Base-by-base conservation (phyloP, 1,284 basidiomycete genomes). In the Trichosporon sp. region DNA sequence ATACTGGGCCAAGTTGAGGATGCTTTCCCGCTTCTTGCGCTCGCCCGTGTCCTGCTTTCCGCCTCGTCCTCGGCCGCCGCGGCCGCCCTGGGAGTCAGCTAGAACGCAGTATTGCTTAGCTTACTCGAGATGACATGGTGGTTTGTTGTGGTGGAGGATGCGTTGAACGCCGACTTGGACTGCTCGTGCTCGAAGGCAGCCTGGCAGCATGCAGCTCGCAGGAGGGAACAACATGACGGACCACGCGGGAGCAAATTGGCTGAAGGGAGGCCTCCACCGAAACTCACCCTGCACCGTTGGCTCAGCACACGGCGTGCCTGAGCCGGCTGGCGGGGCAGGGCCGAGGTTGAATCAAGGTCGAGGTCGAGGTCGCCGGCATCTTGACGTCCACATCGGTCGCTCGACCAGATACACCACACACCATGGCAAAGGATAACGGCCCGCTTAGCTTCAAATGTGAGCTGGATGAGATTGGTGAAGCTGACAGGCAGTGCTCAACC, bases 1-100 rank as follows among this genome's bases (percentile, higher is more conserved):
- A 74, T 96, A 98, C 78, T 95, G 95, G 64, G 90, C 87, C 44
- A 99, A 86, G 81, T 98, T 95, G 31, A 99, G 86, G 79, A 99
- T 98, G 32, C 92, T 91, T 81, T 99, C 95, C 58, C 92, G 87
- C 79, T 92, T 93, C 58, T 92, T 92, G 79, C 92, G 92, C 70
- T 94, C 92, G 16, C 71, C 72, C 54, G 66, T 34, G 14, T 66
- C 65, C 4, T 62, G 60, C 25, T 54, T 54, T 9, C 65, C 66
- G n/a, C 70, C 73, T 23, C 66, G 67, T 10, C 71, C 74, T 34
- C 70, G 72, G 23, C 75, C 73, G n/a, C 70, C 67, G 60, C 66
- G 63, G 40, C 69, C 65, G 49, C 66, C 67, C 64, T 71, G 58
- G 6, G 3, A 4, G 60, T 65, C 57, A 65, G 64, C 25, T 3